These are phyloP conservation scores for Claviceps pusilla DNA, from an alignment of 2,329 filamentous ascomycete genomes.

Conservation along the genomic window DNA sequence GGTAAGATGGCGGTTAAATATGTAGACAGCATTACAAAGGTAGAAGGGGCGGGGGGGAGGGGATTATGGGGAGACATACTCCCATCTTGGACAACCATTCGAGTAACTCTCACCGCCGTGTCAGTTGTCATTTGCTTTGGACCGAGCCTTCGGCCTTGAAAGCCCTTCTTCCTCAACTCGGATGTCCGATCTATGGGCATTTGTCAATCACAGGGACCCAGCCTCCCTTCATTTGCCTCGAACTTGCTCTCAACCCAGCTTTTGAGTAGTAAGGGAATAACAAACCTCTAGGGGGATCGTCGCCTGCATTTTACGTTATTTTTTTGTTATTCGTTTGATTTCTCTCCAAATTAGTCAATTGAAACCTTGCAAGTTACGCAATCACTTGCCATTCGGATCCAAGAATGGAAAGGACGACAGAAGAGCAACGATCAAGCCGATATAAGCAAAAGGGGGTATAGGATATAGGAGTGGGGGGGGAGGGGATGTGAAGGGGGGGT, in stretches of 20 bases:
- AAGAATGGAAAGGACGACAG: neutral
- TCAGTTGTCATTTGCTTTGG: slow-evolving; percentile 98
- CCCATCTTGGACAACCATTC: slow-evolving; percentile 73
- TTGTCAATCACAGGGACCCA: slow-evolving; percentile 1
- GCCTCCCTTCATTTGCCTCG: neutral
- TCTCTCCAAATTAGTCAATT: neutral
- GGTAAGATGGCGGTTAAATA: neutral
- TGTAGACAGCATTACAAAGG: neutral
- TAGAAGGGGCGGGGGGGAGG: too few relatives aligned
- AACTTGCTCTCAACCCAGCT: neutral
- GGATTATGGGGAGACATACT: slow-evolving; percentile 34
- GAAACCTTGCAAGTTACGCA: neutral
- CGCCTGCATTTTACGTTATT: slow-evolving; percentile 37
- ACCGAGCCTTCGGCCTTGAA: slow-evolving; percentile 70
- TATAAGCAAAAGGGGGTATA: neutral
- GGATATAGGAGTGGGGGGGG: neutral
- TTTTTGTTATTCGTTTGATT: neutral
- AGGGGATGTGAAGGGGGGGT: neutral
- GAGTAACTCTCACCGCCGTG: slow-evolving; percentile 85
- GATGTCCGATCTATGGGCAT: slow-evolving; percentile 65
- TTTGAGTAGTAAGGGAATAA: slow-evolving; percentile 4
- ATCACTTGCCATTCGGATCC: neutral
- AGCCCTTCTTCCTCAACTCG: slow-evolving; percentile 90
- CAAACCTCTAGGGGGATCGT: slow-evolving; percentile 82
- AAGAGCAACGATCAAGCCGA: neutral